phyloP scores from a whole-genome alignment of 768 basidiomycete species.

The Trametes elegans region DNA sequence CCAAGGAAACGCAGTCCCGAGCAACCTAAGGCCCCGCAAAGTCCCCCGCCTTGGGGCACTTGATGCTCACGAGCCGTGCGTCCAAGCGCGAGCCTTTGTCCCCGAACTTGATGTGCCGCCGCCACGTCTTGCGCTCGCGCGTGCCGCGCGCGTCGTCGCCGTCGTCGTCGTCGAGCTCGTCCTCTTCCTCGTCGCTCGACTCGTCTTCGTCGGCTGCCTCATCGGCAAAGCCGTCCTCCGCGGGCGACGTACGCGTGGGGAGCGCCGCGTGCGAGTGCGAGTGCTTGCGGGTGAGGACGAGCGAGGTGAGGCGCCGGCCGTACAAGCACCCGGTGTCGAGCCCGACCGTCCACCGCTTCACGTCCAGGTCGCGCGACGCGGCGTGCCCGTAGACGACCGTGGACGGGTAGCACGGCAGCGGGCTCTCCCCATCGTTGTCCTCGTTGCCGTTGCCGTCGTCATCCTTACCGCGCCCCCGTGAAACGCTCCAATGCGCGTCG shows the following conservation, averaged over 20 bases:
- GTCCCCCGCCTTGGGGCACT: conserved; percentile 22
- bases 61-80: conserved; percentile 46
- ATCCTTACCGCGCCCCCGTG: conserved; percentile 10
- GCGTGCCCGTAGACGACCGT: conserved; percentile 89
- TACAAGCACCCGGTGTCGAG: conserved; percentile 87
- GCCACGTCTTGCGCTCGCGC: conserved; percentile 27
- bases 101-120: conserved; percentile 49
- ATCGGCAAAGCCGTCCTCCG: conserved; percentile 20
- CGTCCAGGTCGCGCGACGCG: conserved; percentile 74
- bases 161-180: conserved; percentile 23
- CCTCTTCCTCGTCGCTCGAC: conserved; percentile 25
- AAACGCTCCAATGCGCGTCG: neutral
- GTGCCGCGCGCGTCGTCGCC: conserved; percentile 19
- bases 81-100: conserved; percentile 44
- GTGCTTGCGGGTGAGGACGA: conserved; percentile 58
- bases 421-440: conserved; percentile 25
- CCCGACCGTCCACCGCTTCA: conserved; percentile 82
- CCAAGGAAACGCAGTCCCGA: neutral
- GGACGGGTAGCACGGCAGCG: conserved; percentile 63
- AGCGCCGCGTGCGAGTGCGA: neutral
- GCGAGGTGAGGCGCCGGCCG: conserved; percentile 58
- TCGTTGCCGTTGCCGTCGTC: conserved; percentile 18
- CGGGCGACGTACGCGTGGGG: neutral
- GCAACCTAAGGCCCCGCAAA: neutral
- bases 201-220: conserved; percentile 27